These are phyloP conservation scores for Hymenoscyphus fraxineus DNA, from an alignment of 2,329 filamentous ascomycete species.

Conservation along the genomic window DNA sequence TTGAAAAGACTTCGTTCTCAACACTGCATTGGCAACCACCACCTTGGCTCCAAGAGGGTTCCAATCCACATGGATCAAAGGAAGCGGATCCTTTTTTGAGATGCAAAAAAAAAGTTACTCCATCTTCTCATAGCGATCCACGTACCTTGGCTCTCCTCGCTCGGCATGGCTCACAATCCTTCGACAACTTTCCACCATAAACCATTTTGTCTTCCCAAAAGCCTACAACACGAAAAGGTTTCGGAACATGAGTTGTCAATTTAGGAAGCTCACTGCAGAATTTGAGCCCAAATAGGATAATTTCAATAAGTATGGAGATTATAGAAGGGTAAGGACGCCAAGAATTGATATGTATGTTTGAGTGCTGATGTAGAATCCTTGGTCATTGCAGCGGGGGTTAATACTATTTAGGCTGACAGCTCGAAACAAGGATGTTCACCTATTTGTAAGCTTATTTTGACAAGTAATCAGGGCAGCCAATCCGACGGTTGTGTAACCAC, in stretches of 20 bases:
- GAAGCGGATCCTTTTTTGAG: too few species aligned
- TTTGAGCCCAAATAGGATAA: background rate
- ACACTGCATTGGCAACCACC: background rate
- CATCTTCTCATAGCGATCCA: background rate
- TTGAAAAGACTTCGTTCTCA: background rate
- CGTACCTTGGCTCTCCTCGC: conserved; percentile 8
- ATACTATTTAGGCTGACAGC: background rate
- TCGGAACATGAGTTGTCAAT: too few species aligned
- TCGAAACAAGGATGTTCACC: background rate
- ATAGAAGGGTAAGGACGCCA: background rate
- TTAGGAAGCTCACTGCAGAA: background rate
- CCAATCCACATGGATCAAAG: background rate
- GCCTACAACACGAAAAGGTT: background rate
- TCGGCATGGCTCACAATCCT: conserved; percentile 13
- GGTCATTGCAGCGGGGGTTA: background rate
- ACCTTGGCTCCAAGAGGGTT: background rate
- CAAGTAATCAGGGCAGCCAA: background rate
- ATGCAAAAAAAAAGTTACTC: background rate
- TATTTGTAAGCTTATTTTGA: background rate
- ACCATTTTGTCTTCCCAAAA: conserved; percentile 3
- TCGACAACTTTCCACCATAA: conserved; percentile 14
- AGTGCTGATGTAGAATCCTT: background rate
- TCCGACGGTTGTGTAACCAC: background rate
- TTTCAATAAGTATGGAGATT: background rate
- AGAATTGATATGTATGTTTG: background rate